A percentile compares a stretch with the other conserved stretches of the same genome.
phyloP scores from a whole-genome alignment of 805 yeast genomes.

The Lipomyces sp. region DNA sequence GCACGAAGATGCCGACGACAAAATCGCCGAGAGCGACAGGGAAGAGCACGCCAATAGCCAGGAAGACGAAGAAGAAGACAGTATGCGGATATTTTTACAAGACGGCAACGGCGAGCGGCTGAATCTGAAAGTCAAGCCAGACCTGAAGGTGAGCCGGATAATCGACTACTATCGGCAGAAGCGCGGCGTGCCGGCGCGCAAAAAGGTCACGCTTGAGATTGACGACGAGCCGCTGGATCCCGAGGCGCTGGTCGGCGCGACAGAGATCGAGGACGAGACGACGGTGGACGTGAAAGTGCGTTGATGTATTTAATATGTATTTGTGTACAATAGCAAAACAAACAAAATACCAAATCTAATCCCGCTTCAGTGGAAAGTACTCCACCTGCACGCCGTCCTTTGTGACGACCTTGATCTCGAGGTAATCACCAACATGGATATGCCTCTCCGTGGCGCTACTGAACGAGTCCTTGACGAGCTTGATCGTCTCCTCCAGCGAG shows the following conservation, averaged over 20 bases:
- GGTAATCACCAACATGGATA: conserved; percentile 95
- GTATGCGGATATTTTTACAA: conserved; percentile 15
- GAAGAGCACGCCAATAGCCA: background rate
- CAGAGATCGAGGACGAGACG: conserved; percentile 29
- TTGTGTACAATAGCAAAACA: background rate
- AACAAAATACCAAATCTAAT: conserved; percentile 42
- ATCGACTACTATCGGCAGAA: conserved; percentile 10
- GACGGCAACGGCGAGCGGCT: conserved; percentile 17
- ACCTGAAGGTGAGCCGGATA: conserved; percentile 7
- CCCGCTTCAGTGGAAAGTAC: conserved; percentile 82
- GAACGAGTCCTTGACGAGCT: conserved; percentile 89
- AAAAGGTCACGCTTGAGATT: conserved; percentile 8
- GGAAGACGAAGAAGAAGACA: background rate
- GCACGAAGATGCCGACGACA: background rate
- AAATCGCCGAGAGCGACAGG: conserved; percentile 3
- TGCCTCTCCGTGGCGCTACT: conserved; percentile 97
- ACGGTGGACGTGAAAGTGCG: conserved; percentile 27
- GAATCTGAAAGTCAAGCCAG: conserved; percentile 12
- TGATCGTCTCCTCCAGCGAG: conserved; percentile 77
- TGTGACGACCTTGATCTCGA: conserved; percentile 85
- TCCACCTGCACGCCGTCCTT: conserved; percentile 88
- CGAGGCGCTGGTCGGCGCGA: conserved; percentile 9
- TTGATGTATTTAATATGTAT: too few relatives aligned
- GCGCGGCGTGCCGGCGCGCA: background rate
- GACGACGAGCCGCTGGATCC: conserved; percentile 21